Conservation (phyloP, 2,329 filamentous ascomycete genomes). For the Balansia obtecta region DNA sequence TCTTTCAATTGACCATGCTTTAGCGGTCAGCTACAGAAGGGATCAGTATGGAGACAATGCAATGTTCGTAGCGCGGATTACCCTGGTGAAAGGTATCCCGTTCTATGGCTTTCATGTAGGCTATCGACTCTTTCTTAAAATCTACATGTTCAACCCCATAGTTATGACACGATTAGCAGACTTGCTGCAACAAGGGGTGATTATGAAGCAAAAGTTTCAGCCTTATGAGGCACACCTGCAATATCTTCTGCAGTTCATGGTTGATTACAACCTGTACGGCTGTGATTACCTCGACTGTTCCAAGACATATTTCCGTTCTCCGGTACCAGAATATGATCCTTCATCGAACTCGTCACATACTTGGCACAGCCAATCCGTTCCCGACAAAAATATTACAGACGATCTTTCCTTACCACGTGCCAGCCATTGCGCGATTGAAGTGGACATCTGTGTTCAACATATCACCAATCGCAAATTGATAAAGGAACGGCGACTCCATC, state of each 20-base stretch:
- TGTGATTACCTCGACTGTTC: slow-evolving; percentile 72
- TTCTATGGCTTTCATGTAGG: slow-evolving; percentile 96
- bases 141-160: slow-evolving; percentile 81
- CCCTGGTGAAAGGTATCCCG: slow-evolving; percentile 80
- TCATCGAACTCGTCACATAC: slow-evolving; percentile 48
- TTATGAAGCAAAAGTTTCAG: slow-evolving; percentile 75
- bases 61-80: slow-evolving; percentile 78
- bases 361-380: slow-evolving; percentile 71
- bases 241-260: slow-evolving; percentile 94
- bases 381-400: slow-evolving; percentile 34
- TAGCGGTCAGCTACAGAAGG: slow-evolving; percentile 73
- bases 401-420: slow-evolving; percentile 56
- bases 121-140: slow-evolving; percentile 82
- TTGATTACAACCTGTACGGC: slow-evolving; percentile 93
- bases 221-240: slow-evolving; percentile 91
- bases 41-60: slow-evolving; percentile 56
- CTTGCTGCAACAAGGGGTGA: slow-evolving; percentile 73
- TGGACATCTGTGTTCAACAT: slow-evolving; percentile 79
- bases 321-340: slow-evolving; percentile 58
- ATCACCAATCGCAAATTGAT: slow-evolving; percentile 75
- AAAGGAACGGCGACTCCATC: slow-evolving; percentile 65
- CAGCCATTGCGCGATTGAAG: slow-evolving; percentile 81
- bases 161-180: slow-evolving; percentile 83
- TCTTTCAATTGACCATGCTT: slow-evolving; percentile 78
- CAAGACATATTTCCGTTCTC: slow-evolving; percentile 60